Conservation (phyloP, 1,284 basidiomycete species). For the Mycosarcoma mackinlayi region DNA sequence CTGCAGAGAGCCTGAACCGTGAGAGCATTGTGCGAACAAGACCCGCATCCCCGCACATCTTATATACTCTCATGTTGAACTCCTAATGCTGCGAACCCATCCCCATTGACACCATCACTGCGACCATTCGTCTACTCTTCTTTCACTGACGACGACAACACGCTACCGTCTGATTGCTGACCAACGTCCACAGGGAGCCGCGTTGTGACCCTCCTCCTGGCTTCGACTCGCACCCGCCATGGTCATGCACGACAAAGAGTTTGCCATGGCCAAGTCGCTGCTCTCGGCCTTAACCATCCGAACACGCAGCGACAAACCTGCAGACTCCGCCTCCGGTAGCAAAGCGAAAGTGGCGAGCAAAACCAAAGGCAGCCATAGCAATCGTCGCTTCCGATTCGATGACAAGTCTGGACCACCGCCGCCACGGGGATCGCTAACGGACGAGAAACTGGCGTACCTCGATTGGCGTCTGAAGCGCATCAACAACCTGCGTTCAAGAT, state of each 20-base stretch:
- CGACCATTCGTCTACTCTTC: too few relatives aligned
- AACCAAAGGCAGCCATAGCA: neutral
- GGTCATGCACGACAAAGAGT: conserved; percentile 38
- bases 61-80: too few relatives aligned
- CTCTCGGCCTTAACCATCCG: conserved; percentile 28
- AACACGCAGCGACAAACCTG: conserved; percentile 6
- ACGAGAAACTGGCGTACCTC: conserved; percentile 50
- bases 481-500: conserved; percentile 29
- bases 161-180: too few relatives aligned
- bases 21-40: too few relatives aligned
- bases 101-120: too few relatives aligned
- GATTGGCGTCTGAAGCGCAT: conserved; percentile 52
- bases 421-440: conserved; percentile 42
- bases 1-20: too few relatives aligned
- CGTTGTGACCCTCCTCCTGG: too few relatives aligned
- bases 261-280: conserved; percentile 33
- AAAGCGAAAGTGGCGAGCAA: conserved; percentile 7
- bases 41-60: too few relatives aligned
- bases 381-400: conserved; percentile 35
- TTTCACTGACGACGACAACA: too few relatives aligned
- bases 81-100: too few relatives aligned
- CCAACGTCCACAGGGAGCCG: too few relatives aligned
- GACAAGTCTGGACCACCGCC: conserved; percentile 44
- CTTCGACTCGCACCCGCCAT: too few relatives aligned
- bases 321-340: neutral